A percentile compares a stretch with the other conserved stretches of the same genome.
phyloP scores from a whole-genome alignment of 129 eudicot genomes.

The Pulicaria dysenterica region DNA sequence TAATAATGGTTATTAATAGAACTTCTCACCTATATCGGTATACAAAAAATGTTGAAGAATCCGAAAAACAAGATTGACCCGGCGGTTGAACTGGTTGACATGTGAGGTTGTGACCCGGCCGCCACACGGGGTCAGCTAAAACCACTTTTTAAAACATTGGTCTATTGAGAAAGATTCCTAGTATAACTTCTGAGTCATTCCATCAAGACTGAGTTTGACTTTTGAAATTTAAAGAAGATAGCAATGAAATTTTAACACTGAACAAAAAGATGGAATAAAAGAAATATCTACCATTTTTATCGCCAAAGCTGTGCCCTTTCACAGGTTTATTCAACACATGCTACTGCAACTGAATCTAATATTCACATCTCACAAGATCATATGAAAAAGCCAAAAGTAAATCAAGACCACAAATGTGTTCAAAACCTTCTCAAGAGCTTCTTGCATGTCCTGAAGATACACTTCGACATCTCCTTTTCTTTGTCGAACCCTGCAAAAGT shows the following conservation, averaged over 20 bases:
- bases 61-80: too few species aligned
- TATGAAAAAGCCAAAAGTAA: constrained; percentile 10
- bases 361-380: constrained; percentile 31
- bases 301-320: constrained; percentile 19
- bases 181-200: too few species aligned
- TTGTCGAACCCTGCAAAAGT: constrained; percentile 45
- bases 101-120: too few species aligned
- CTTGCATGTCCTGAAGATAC: constrained; percentile 48
- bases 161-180: too few species aligned
- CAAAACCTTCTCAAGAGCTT: constrained; percentile 40
- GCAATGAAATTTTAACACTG: not conserved
- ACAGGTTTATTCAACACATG: constrained; percentile 27
- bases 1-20: too few species aligned
- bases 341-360: constrained; percentile 28
- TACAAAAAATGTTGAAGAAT: too few species aligned
- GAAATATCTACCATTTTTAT: constrained; percentile 19
- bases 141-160: too few species aligned
- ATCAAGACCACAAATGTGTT: constrained; percentile 11
- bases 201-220: not conserved
- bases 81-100: too few species aligned
- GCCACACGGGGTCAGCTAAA: too few species aligned
- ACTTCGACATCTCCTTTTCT: constrained; percentile 72
- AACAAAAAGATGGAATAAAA: not conserved
- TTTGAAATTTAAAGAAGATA: not conserved
- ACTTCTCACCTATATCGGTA: too few species aligned